Percentiles rank a stretch among this genome's conserved stretches.
Conservation (phyloP, 805 yeast genomes). For the Citeromyces nyonsensis region DNA sequence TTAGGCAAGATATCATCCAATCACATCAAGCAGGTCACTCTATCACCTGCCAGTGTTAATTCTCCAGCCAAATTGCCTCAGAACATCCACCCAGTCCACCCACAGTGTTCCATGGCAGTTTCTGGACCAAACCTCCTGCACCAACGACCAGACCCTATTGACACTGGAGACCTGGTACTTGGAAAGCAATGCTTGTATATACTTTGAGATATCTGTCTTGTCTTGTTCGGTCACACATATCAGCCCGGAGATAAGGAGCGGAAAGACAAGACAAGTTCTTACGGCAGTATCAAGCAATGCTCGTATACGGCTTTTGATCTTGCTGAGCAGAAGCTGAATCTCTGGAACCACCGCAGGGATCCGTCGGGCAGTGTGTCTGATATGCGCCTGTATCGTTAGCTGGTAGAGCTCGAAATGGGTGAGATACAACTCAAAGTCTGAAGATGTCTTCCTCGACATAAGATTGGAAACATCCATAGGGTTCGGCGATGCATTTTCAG, state of each 20-base stretch:
- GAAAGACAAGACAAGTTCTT: constrained; percentile 7
- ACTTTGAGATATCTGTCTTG: constrained; percentile 9
- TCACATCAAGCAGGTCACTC: too few species aligned
- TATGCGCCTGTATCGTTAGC: constrained; percentile 11
- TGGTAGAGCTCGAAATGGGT: constrained; percentile 19
- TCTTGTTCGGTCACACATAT: constrained; percentile 10
- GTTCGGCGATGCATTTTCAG: constrained; percentile 1
- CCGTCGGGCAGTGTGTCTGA: constrained; percentile 10
- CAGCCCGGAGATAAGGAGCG: constrained; percentile 21
- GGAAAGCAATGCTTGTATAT: constrained; percentile 11
- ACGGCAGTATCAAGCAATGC: too few species aligned
- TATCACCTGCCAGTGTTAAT: constrained; percentile 3
- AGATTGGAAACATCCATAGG: constrained; percentile 2
- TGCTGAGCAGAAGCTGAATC: constrained; percentile 3
- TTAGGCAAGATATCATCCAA: too few species aligned
- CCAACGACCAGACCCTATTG: constrained; percentile 17
- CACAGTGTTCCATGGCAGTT: constrained; percentile 12
- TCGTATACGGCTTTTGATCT: constrained; percentile 8
- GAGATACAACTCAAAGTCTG: constrained; percentile 13
- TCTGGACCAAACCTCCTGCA: constrained; percentile 21
- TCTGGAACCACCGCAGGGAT: constrained; percentile 13
- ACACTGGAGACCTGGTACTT: constrained; percentile 19
- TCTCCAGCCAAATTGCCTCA: constrained; percentile 23
- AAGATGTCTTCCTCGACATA: constrained; percentile 4
- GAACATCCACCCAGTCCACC: constrained; percentile 26